Evolutionary conservation across 495 filamentous ascomycete species (phyloP), one percentile per base, ranked within the genome.

Genomic region (Pseudomonodictys pantanalensis): DNA sequence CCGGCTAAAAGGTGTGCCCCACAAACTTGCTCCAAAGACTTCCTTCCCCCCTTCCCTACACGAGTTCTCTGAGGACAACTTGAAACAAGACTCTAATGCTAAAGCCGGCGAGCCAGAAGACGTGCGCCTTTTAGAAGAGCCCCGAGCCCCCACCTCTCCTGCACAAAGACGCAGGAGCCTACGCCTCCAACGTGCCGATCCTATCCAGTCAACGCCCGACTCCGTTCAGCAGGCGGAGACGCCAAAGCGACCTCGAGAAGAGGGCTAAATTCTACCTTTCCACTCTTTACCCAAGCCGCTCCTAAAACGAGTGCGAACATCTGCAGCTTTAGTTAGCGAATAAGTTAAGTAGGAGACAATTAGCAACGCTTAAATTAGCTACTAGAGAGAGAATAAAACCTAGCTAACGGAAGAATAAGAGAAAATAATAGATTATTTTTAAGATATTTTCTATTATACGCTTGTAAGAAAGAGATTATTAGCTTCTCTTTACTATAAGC

Each of bases 401-500:
- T 54, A 35, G 51, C 51, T 35, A 24, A 51, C 47, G 33, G 47
- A 51, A 39, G 51, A 54, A 42, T 20, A 54, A 54, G 51, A 54
- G 2, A 43, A 41, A 2, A 54, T 20, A 54, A 54, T 54, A 25
- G 32, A 28, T 22, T 20, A 22, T 32, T 47, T 56, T 26, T 20
- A 28, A 30, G 53, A 48, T 17, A 3, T 33, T n/a, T 15, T 48
- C 10, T 2, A 47, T 9, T 23, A 29, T 56, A 20, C 28, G 43
- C 55, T 50, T 2, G 55, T 45, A 25, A 51, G 33, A 38, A 58
- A 58, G 25, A 50, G 23, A 41, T 41, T 18, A 28, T 47, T 45
- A 15, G 42, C 30, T 43, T 54, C 39, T 22, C 58, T 61, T 15
- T 17, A 51, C 51, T 51, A 42, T 20, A 61, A 61, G 28, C 58